phyloP scores from a whole-genome alignment of 768 basidiomycete species.

The Aureoboletus auriporus region DNA sequence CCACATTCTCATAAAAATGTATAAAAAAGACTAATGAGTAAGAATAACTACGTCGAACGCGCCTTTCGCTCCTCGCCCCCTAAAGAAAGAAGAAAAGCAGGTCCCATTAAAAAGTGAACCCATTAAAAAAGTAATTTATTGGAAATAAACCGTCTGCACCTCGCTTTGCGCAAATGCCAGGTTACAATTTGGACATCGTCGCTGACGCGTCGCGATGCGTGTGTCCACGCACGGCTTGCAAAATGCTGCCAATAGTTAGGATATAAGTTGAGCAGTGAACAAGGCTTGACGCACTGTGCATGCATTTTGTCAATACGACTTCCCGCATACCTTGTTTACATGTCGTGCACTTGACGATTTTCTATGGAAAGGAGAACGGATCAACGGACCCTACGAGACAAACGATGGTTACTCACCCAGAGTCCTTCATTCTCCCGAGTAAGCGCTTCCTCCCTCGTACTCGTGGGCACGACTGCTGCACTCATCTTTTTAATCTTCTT shows the following conservation, averaged over 20 bases:
- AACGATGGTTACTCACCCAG: conserved; percentile 42
- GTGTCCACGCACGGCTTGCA: conserved; percentile 81
- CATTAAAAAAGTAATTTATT: conserved; percentile 28
- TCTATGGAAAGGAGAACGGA: conserved; percentile 27
- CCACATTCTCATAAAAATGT: too few species aligned
- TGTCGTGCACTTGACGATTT: conserved; percentile 83
- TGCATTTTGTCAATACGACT: conserved; percentile 82
- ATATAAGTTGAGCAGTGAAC: neutral
- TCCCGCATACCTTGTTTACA: conserved; percentile 77
- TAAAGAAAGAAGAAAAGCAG: too few species aligned
- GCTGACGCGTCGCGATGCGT: conserved; percentile 85
- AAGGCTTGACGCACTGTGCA: conserved; percentile 68
- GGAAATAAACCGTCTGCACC: conserved; percentile 65
- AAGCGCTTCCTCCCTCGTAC: conserved; percentile 33
- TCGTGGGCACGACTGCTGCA: conserved; percentile 27
- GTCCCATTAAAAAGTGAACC: neutral
- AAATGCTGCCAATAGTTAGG: conserved; percentile 54
- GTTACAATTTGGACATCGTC: conserved; percentile 91
- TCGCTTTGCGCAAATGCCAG: conserved; percentile 79
- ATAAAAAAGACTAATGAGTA: too few species aligned
- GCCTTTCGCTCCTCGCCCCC: conserved; percentile 11
- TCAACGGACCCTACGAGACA: too few species aligned
- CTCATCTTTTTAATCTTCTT: conserved; percentile 45
- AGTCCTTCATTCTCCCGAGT: conserved; percentile 52
- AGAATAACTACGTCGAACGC: too few species aligned